Conservation (phyloP, 306 rosid genomes). For the Carpinus fangiana region DNA sequence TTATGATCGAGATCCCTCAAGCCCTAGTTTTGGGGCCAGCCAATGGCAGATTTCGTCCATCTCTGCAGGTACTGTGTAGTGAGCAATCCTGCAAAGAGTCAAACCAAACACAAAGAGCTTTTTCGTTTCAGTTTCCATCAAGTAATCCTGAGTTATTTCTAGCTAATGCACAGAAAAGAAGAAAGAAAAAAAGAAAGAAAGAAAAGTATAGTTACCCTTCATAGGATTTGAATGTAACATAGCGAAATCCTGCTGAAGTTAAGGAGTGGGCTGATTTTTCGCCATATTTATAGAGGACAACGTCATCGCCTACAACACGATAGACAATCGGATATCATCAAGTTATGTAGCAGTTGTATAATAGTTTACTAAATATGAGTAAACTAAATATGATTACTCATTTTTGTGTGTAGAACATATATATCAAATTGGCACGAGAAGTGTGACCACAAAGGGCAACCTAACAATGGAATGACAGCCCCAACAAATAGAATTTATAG, state of each 20-base stretch:
- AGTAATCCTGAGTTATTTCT: background rate
- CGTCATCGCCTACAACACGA: conserved; percentile 62
- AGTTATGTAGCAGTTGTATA: too few relatives aligned
- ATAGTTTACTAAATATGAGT: too few relatives aligned
- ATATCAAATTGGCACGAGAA: too few relatives aligned
- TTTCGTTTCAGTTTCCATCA: conserved; percentile 13
- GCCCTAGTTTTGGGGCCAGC: conserved; percentile 80
- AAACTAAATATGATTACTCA: too few relatives aligned
- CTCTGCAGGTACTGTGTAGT: conserved; percentile 91
- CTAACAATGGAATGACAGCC: background rate
- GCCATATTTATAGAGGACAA: conserved; percentile 67
- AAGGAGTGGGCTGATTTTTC: conserved; percentile 75
- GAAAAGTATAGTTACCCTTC: conserved; percentile 59
- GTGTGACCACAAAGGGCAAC: background rate
- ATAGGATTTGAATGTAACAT: conserved; percentile 64
- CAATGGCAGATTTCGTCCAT: conserved; percentile 93
- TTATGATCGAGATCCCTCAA: conserved; percentile 51
- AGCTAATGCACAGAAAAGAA: background rate
- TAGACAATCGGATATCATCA: background rate
- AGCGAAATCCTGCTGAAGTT: conserved; percentile 80
- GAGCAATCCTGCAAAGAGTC: conserved; percentile 78
- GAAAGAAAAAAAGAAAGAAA: background rate
- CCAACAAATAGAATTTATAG: too few relatives aligned
- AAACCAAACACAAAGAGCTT: conserved; percentile 17
- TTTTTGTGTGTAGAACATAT: too few relatives aligned